These are phyloP conservation scores for Aspergillus fructus DNA, from an alignment of 2,329 filamentous ascomycete species.

Conservation along the genomic window DNA sequence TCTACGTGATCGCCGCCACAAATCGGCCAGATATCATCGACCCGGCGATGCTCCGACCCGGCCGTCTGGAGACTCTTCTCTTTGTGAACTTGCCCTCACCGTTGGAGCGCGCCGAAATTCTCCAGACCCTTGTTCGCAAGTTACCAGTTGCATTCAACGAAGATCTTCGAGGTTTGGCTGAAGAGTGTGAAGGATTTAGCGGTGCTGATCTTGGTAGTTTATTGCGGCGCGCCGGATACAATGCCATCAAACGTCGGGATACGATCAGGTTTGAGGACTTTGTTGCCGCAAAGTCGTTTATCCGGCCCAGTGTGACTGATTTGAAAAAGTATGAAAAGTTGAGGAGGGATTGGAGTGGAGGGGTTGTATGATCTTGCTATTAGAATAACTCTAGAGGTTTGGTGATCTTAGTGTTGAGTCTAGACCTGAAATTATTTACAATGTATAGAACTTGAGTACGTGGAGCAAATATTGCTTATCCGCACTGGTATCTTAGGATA, in stretches of 20 bases:
- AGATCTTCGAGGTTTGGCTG: constrained; percentile 63
- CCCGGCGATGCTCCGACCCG: constrained; percentile 87
- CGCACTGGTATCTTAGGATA: background rate
- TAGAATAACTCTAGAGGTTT: background rate
- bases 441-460: background rate
- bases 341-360: constrained; percentile 49
- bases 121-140: constrained; percentile 62
- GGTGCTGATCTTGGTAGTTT: constrained; percentile 64
- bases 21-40: constrained; percentile 97
- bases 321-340: constrained; percentile 58
- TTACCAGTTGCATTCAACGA: constrained; percentile 54
- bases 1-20: constrained; percentile 93
- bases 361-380: constrained; percentile 23
- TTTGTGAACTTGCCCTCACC: constrained; percentile 83
- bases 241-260: constrained; percentile 52
- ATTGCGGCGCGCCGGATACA: constrained; percentile 58
- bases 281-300: constrained; percentile 38
- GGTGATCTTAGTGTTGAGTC: background rate
- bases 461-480: background rate
- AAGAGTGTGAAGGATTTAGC: constrained; percentile 75
- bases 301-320: constrained; percentile 55
- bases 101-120: constrained; percentile 79
- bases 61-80: constrained; percentile 81
- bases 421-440: background rate
- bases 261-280: constrained; percentile 49